Percentiles rank a stretch among this genome's conserved stretches.
Conservation (phyloP, 192 early-diverging fungal species). For the Diversispora eburnea region DNA sequence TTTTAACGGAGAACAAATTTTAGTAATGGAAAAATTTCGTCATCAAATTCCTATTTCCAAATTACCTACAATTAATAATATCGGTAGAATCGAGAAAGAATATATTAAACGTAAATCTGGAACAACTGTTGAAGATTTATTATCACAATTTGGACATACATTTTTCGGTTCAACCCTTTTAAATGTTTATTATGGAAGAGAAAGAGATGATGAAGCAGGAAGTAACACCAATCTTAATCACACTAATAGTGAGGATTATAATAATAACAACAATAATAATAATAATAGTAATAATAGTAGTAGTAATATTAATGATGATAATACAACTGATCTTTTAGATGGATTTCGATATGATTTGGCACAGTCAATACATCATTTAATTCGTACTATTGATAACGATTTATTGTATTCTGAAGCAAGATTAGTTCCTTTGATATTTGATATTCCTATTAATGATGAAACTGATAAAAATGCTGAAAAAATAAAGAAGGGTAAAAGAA, state of each 20-base stretch:
- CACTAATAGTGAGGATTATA: background rate
- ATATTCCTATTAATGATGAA: background rate
- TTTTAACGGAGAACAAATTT: constrained; percentile 9
- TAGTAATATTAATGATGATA: background rate
- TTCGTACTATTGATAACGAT: background rate
- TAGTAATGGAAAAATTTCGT: constrained; percentile 9
- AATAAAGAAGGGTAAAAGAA: too few species aligned
- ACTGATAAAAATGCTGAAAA: background rate
- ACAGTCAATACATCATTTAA: constrained; percentile 15
- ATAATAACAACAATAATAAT: background rate
- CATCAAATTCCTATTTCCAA: constrained; percentile 23
- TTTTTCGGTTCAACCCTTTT: background rate
- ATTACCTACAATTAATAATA: background rate
- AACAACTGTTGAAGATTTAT: background rate
- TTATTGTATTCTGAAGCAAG: background rate
- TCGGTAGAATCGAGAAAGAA: background rate
- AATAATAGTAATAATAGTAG: background rate
- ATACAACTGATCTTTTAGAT: background rate
- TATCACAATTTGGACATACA: background rate
- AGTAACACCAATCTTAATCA: background rate
- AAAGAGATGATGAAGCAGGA: too few species aligned
- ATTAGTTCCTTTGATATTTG: background rate
- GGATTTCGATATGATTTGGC: background rate
- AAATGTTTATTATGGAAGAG: too few species aligned
- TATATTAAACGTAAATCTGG: constrained; percentile 4